Conservation (phyloP, 2,329 filamentous ascomycete species). For the Madurella mycetomatis region DNA sequence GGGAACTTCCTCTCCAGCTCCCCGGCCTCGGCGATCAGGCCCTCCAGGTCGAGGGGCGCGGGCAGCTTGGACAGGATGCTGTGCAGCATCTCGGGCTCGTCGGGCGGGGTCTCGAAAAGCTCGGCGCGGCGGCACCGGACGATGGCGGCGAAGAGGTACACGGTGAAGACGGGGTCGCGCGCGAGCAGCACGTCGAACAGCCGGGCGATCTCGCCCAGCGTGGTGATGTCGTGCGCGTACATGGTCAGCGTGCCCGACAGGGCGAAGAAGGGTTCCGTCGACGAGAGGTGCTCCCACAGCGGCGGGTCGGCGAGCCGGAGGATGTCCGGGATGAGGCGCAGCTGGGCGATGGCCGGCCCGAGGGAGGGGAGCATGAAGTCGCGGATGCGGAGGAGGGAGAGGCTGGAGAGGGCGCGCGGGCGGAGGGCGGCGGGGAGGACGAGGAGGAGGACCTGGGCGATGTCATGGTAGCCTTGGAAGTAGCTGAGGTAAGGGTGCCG, state of each 20-base stretch:
- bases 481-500: constrained; percentile 81
- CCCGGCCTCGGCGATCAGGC: constrained; percentile 63
- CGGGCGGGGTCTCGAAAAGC: constrained; percentile 74
- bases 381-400: constrained; percentile 84
- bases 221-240: constrained; percentile 93
- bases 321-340: constrained; percentile 82
- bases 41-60: constrained; percentile 72
- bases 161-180: constrained; percentile 76
- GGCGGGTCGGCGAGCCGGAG: constrained; percentile 66
- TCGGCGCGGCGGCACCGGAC: constrained; percentile 75
- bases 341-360: constrained; percentile 72
- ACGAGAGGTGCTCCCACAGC: constrained; percentile 70
- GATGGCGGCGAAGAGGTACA: constrained; percentile 91
- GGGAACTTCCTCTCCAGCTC: constrained; percentile 62
- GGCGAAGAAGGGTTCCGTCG: constrained; percentile 84
- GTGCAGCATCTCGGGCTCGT: constrained; percentile 91
- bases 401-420: constrained; percentile 63
- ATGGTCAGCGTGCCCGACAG: constrained; percentile 90
- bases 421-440: constrained; percentile 66
- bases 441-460: constrained; percentile 89
- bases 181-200: constrained; percentile 91
- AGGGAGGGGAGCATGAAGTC: constrained; percentile 97
- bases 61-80: constrained; percentile 84
- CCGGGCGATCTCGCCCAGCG: constrained; percentile 81
- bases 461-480: constrained; percentile 98